Evolutionary conservation across 139 green algal species (phyloP).

Genomic region (Micractinium sp.): DNA sequence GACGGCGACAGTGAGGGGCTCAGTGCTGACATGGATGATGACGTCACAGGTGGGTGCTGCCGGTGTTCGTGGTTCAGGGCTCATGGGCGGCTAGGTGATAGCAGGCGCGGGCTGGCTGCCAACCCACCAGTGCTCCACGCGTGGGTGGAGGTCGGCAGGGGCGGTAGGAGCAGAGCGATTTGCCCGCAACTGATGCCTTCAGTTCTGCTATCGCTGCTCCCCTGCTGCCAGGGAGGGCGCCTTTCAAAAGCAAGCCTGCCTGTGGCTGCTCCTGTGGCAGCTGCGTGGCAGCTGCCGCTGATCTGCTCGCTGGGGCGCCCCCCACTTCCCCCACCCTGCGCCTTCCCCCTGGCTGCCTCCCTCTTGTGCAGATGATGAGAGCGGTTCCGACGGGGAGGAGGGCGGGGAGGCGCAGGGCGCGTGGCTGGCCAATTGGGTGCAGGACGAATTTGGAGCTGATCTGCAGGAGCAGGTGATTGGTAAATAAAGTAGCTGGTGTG

Average conservation of each 20-base stretch:
- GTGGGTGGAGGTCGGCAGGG: too few relatives aligned
- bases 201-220: background rate
- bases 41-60: slow-evolving; percentile 1
- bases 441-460: slow-evolving; percentile 24
- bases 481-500: background rate
- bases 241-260: too few relatives aligned
- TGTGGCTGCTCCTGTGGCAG: too few relatives aligned
- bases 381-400: slow-evolving; percentile 13
- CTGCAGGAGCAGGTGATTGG: slow-evolving; percentile 20
- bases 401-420: slow-evolving; percentile 3
- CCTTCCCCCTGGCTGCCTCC: background rate
- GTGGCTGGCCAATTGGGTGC: slow-evolving; percentile 19
- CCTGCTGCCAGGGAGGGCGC: background rate
- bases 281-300: too few relatives aligned
- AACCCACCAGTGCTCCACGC: too few relatives aligned
- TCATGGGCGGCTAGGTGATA: too few relatives aligned
- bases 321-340: too few relatives aligned
- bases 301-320: too few relatives aligned
- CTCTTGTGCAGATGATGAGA: background rate
- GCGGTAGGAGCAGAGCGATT: too few relatives aligned
- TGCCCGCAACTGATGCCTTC: too few relatives aligned
- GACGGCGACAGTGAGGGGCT: background rate
- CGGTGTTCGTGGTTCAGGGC: too few relatives aligned
- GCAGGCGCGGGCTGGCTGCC: too few relatives aligned
- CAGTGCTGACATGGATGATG: background rate